phyloP scores from a whole-genome alignment of 2,329 filamentous ascomycete species.

The Xylaria sp. region DNA sequence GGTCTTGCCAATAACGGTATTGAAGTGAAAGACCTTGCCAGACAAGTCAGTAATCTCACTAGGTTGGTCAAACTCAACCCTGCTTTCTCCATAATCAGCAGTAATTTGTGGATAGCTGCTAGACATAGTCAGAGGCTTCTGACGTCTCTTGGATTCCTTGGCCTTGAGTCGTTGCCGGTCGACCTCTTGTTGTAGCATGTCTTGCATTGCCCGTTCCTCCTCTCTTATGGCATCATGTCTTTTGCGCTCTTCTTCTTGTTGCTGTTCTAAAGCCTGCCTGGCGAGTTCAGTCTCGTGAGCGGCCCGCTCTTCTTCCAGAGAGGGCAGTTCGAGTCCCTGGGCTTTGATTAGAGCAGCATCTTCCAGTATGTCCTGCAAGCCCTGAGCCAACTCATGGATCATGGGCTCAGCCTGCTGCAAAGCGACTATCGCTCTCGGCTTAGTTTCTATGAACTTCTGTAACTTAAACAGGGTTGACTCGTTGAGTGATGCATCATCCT shows the following conservation, averaged over 20 bases:
- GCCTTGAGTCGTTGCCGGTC: conserved; percentile 72
- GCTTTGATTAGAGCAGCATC: conserved; percentile 84
- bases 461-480: conserved; percentile 78
- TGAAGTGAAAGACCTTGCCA: conserved; percentile 74
- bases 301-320: conserved; percentile 87
- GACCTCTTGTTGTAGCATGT: conserved; percentile 78
- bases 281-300: conserved; percentile 80
- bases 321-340: conserved; percentile 80
- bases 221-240: conserved; percentile 69
- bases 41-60: conserved; percentile 71
- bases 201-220: conserved; percentile 74
- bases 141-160: conserved; percentile 72
- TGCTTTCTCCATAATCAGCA: conserved; percentile 48
- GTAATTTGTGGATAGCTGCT: conserved; percentile 51
- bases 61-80: conserved; percentile 72
- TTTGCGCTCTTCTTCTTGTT: conserved; percentile 62
- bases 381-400: conserved; percentile 73
- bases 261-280: conserved; percentile 66
- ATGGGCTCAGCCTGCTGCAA: conserved; percentile 66
- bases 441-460: conserved; percentile 68
- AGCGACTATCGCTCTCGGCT: conserved; percentile 63
- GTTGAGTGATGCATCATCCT: conserved; percentile 71
- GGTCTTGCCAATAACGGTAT: conserved; percentile 75
- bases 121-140: conserved; percentile 58
- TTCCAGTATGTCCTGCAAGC: conserved; percentile 80